A percentile compares a stretch with the other conserved stretches of the same genome.
These are phyloP conservation scores for Pythium myriotylum DNA, from an alignment of 352 stramenopile species.

Conservation along the genomic window DNA sequence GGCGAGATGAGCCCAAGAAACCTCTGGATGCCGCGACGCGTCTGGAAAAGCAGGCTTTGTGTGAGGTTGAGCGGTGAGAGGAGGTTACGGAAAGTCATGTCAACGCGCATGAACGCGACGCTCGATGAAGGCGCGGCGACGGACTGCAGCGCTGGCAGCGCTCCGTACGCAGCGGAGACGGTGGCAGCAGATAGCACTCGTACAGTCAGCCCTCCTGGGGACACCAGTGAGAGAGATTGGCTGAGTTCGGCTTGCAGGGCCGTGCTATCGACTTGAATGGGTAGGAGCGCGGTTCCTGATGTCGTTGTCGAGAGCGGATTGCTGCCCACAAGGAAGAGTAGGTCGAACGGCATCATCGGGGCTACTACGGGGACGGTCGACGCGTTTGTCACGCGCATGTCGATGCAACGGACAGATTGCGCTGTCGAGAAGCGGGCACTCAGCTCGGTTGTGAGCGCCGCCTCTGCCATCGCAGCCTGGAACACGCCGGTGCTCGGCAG, in stretches of 20 bases:
- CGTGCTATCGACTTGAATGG: background rate
- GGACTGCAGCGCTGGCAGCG: constrained; percentile 4
- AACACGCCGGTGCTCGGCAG: constrained; percentile 13
- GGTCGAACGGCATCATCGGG: constrained; percentile 7
- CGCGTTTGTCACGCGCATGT: constrained; percentile 8
- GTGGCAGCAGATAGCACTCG: background rate
- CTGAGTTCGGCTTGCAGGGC: constrained; percentile 4
- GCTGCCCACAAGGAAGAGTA: constrained; percentile 26
- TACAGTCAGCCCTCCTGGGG: constrained; percentile 1
- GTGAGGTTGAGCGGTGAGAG: constrained; percentile 35
- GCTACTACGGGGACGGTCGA: background rate
- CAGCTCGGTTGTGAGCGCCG: background rate
- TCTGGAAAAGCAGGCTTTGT: constrained; percentile 49
- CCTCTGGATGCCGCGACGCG: constrained; percentile 40
- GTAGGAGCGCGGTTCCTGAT: background rate
- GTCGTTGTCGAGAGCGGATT: constrained; percentile 5
- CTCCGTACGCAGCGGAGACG: background rate
- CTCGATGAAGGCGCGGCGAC: constrained; percentile 6
- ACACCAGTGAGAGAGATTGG: background rate
- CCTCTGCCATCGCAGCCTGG: constrained; percentile 9
- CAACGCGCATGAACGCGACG: constrained; percentile 38
- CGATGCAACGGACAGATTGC: constrained; percentile 3
- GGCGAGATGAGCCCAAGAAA: constrained; percentile 41
- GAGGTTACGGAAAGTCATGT: constrained; percentile 49
- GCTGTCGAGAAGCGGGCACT: background rate